Conservation (phyloP, 2,329 filamentous ascomycete genomes). For the Erysiphe pulchra region DNA sequence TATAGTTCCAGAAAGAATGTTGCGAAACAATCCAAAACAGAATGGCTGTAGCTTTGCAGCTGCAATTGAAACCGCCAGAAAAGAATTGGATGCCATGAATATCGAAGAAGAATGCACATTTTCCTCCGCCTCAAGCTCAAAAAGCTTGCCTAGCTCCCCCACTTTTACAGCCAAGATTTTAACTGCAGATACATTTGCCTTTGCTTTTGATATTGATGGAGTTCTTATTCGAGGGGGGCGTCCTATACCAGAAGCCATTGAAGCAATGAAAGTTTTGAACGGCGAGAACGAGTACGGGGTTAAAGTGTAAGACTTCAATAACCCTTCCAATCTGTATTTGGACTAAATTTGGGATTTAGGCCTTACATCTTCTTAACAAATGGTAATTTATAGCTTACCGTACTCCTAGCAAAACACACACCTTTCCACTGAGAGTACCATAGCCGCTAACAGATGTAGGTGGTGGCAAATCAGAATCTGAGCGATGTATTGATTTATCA, state of each 20-base stretch:
- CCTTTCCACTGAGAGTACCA: no score
- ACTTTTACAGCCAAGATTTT: conserved; percentile 11
- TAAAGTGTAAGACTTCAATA: conserved; percentile 36
- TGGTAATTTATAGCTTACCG: conserved; percentile 18
- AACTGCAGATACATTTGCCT: conserved; percentile 38
- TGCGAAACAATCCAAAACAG: conserved; percentile 7
- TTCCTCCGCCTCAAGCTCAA: conserved; percentile 3
- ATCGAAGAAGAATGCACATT: conserved; percentile 10
- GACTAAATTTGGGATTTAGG: conserved; percentile 17
- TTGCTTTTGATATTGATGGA: conserved; percentile 63
- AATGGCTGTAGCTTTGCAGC: conserved; percentile 13
- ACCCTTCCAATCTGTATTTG: conserved; percentile 2
- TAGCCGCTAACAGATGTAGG: background rate
- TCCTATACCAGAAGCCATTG: conserved; percentile 64
- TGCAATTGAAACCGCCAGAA: conserved; percentile 13
- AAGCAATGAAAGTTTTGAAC: conserved; percentile 79
- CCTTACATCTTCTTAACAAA: conserved; percentile 93
- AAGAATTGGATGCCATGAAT: conserved; percentile 12
- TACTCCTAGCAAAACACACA: no score
- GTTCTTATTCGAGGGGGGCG: conserved; percentile 62
- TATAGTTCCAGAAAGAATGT: conserved; percentile 12
- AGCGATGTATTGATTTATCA: conserved; percentile 67
- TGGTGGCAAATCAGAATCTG: conserved; percentile 77
- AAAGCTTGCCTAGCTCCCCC: conserved; percentile 10
- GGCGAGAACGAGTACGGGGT: conserved; percentile 70